Evolutionary conservation across 345 rosid genomes (phyloP).

Genomic region (Citrus hindsii): DNA sequence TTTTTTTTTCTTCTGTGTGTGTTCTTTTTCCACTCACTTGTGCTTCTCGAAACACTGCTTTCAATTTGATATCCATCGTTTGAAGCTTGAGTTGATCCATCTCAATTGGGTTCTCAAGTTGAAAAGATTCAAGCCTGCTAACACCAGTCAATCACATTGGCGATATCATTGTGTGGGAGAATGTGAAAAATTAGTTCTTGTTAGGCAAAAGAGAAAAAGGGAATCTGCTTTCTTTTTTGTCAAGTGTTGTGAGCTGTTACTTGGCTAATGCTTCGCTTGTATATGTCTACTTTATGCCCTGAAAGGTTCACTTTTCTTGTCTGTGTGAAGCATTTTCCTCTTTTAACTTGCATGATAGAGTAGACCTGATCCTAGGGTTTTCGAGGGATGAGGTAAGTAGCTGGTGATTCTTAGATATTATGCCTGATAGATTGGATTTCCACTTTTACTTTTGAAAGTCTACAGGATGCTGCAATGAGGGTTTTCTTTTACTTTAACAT

Average conservation of each 20-base stretch:
- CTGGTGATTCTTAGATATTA: slow-evolving; percentile 59
- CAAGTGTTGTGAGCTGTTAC: slow-evolving; percentile 53
- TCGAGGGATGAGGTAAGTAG: slow-evolving; percentile 34
- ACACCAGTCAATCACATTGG: slow-evolving; percentile 27
- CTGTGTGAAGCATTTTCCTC: slow-evolving; percentile 44
- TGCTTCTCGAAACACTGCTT: slow-evolving; percentile 2
- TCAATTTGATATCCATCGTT: slow-evolving; percentile 14
- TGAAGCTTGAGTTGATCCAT: slow-evolving; percentile 24
- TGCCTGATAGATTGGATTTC: slow-evolving; percentile 53
- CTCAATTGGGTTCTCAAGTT: slow-evolving; percentile 20
- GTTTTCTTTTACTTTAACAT: slow-evolving; percentile 47
- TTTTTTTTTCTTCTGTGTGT: background rate
- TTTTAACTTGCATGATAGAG: slow-evolving; percentile 40
- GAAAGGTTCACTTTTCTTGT: slow-evolving; percentile 90
- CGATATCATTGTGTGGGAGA: slow-evolving; percentile 23
- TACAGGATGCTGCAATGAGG: slow-evolving; percentile 45
- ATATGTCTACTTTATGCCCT: slow-evolving; percentile 72
- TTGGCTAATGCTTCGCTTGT: slow-evolving; percentile 55
- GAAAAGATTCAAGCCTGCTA: slow-evolving; percentile 17
- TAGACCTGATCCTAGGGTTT: slow-evolving; percentile 43
- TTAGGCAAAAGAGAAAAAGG: slow-evolving; percentile 46
- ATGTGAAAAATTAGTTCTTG: slow-evolving; percentile 12
- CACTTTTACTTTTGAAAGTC: slow-evolving; percentile 37
- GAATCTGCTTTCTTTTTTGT: slow-evolving; percentile 66
- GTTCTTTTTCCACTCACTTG: background rate